Evolutionary conservation across 176 grass and related monocot genomes (phyloP).

Genomic region (Oryza meyeriana): DNA sequence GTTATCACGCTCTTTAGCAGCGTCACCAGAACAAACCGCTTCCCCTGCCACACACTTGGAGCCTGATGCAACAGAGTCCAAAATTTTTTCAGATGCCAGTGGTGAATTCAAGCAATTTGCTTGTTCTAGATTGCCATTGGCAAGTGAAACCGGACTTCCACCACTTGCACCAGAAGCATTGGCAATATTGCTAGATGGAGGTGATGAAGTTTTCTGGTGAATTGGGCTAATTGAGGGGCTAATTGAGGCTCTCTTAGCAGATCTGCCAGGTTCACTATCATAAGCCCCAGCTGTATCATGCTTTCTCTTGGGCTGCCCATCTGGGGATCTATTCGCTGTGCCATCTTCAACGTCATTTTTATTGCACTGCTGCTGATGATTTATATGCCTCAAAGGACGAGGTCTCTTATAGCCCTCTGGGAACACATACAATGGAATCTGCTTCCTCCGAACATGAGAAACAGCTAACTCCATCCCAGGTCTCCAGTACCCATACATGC

Average conservation of each 20-base stretch:
- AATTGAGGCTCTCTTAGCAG: slow-evolving; percentile 46
- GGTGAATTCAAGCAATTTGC: slow-evolving; percentile 26
- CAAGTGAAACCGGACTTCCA: slow-evolving; percentile 31
- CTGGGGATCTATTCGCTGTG: slow-evolving; percentile 20
- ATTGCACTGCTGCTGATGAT: slow-evolving; percentile 44
- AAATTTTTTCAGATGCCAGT: slow-evolving; percentile 43
- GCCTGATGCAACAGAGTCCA: slow-evolving; percentile 14
- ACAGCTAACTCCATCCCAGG: slow-evolving; percentile 94
- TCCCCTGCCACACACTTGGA: background rate
- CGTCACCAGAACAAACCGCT: slow-evolving; percentile 23
- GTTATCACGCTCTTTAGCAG: slow-evolving; percentile 11
- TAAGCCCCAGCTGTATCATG: slow-evolving; percentile 26
- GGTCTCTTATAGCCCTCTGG: slow-evolving; percentile 79
- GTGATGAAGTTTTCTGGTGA: slow-evolving; percentile 35
- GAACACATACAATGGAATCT: slow-evolving; percentile 85
- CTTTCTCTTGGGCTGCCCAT: slow-evolving; percentile 42
- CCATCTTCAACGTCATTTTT: slow-evolving; percentile 46
- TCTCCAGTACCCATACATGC: slow-evolving; percentile 87
- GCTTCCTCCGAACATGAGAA: slow-evolving; percentile 89
- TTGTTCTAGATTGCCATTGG: slow-evolving; percentile 7
- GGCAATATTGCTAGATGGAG: slow-evolving; percentile 16
- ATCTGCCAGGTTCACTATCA: slow-evolving; percentile 24
- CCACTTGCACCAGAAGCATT: slow-evolving; percentile 22
- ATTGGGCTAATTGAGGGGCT: slow-evolving; percentile 59
- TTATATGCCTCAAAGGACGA: slow-evolving; percentile 43